These are phyloP conservation scores for Butyriboletus loyo DNA, from an alignment of 768 basidiomycete genomes.

Conservation along the genomic window DNA sequence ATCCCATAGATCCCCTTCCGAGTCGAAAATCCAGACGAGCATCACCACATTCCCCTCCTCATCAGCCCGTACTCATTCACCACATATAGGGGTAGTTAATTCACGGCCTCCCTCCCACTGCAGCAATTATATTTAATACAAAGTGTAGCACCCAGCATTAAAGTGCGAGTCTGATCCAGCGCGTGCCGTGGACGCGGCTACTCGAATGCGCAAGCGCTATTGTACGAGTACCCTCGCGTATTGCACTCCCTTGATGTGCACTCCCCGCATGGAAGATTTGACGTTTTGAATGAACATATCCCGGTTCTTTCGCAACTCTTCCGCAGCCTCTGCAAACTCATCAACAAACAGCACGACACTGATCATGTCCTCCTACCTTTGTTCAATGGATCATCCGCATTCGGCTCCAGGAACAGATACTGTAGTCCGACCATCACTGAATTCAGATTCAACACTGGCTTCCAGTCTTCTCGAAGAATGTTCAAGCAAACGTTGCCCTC, in stretches of 20 bases:
- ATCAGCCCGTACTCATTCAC: conserved; percentile 91
- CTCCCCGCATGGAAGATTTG: conserved; percentile 82
- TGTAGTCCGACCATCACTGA: conserved; percentile 98
- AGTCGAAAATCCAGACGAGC: conserved; percentile 68
- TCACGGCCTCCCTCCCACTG: neutral
- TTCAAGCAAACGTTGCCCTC: conserved; percentile 99
- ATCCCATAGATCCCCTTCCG: conserved; percentile 68
- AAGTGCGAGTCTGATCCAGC: conserved; percentile 4
- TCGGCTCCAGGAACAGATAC: conserved; percentile 97
- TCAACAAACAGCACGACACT: conserved; percentile 5
- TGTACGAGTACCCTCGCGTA: conserved; percentile 72
- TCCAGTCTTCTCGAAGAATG: conserved; percentile 99
- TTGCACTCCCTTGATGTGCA: conserved; percentile 67
- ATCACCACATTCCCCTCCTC: conserved; percentile 89
- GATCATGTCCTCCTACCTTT: conserved; percentile 65
- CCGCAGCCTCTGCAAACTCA: conserved; percentile 76
- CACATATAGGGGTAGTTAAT: conserved; percentile 86
- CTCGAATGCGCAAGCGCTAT: conserved; percentile 27
- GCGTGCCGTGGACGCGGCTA: neutral
- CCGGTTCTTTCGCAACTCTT: conserved; percentile 87
- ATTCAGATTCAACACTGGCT: conserved; percentile 95
- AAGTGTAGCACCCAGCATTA: conserved; percentile 4
- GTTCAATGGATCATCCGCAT: conserved; percentile 97
- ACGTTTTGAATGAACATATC: conserved; percentile 84
- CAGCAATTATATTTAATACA: conserved; percentile 6